Base-by-base conservation (phyloP, 2,329 filamentous ascomycete genomes). In the Coniochaeta ligniaria region DNA sequence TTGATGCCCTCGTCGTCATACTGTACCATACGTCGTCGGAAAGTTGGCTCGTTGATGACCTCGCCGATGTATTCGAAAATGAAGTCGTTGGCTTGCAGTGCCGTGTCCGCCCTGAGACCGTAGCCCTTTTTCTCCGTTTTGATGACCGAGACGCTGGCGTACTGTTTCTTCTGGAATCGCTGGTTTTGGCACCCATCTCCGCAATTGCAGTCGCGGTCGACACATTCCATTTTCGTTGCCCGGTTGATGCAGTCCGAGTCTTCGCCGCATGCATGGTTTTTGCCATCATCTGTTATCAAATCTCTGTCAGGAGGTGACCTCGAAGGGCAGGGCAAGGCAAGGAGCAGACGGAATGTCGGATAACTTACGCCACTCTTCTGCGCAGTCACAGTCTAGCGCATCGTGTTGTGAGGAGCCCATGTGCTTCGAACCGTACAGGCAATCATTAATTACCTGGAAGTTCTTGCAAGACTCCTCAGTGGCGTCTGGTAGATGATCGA, bases 161-260 rank as follows among this genome's bases (percentile, higher is more conserved):
- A 98, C 69, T 96, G 85, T 74, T 89, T 93, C 67, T 86, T 89
- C 74, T 96, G 91, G 70, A 99, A 98, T 63, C 95, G 89, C 74
- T 96, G 92, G 71, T 99, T 99, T 73, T 96, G 91, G 74, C 95
- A 99, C 57, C 85, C 86, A 41, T 85, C 79, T 60, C 93, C 93
- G 74, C 95, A 99, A 71, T 92, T 91, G 75, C 93, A 95, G 66
- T 93, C 89, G 63, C 86, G 86, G 64, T 83, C 80, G 38, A 91
- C 83, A 73, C 95, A 99, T 77, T 99, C 95, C 85, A 98, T 96
- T 75, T 97, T 98, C 61, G 94, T 98, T 61, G 92, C 91, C 69
- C 95, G 90, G 75, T 99, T 99, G 80, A 99, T 99, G 76, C 95
- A 99, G 74, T 98, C 94, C 17, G 93, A 96, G 74, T 97, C 92